These are phyloP conservation scores for Ophiostoma quercus DNA, from an alignment of 2,329 filamentous ascomycete genomes.

Conservation along the genomic window DNA sequence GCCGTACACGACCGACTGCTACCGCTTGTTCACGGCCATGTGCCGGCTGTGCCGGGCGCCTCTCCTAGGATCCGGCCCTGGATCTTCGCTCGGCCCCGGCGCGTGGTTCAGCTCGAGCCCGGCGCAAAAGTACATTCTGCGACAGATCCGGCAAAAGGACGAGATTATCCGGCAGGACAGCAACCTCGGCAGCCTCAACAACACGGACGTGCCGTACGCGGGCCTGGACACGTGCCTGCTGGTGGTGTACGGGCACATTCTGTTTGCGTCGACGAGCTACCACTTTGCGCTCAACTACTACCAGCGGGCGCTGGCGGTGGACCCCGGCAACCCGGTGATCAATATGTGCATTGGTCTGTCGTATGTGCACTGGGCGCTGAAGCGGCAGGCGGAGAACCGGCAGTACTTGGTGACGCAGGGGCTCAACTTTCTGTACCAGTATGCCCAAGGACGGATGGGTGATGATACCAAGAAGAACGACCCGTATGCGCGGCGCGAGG, in stretches of 20 bases:
- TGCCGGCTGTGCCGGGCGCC: slow-evolving; percentile 67
- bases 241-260: slow-evolving; percentile 83
- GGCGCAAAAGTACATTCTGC: slow-evolving; percentile 83
- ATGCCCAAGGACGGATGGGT: slow-evolving; percentile 55
- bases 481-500: slow-evolving; percentile 55
- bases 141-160: slow-evolving; percentile 88
- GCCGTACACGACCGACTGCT: slow-evolving; percentile 73
- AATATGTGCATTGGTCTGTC: slow-evolving; percentile 75
- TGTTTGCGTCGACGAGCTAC: slow-evolving; percentile 79
- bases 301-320: slow-evolving; percentile 67
- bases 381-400: slow-evolving; percentile 82
- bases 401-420: slow-evolving; percentile 85
- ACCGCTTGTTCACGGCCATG: slow-evolving; percentile 75
- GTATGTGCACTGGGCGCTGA: slow-evolving; percentile 84
- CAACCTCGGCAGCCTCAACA: slow-evolving; percentile 53
- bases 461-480: slow-evolving; percentile 22
- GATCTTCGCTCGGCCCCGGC: background rate
- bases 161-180: slow-evolving; percentile 70
- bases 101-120: slow-evolving; percentile 75
- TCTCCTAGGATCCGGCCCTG: slow-evolving; percentile 32
- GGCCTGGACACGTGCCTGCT: slow-evolving; percentile 72
- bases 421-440: slow-evolving; percentile 70
- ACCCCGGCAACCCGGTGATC: slow-evolving; percentile 70
- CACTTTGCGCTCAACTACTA: slow-evolving; percentile 85
- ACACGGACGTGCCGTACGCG: slow-evolving; percentile 41